Evolutionary conservation across 2,329 filamentous ascomycete genomes (phyloP), one percentile per base, ranked within the genome.

Genomic region (Tolypocladium cylindrosporum): DNA sequence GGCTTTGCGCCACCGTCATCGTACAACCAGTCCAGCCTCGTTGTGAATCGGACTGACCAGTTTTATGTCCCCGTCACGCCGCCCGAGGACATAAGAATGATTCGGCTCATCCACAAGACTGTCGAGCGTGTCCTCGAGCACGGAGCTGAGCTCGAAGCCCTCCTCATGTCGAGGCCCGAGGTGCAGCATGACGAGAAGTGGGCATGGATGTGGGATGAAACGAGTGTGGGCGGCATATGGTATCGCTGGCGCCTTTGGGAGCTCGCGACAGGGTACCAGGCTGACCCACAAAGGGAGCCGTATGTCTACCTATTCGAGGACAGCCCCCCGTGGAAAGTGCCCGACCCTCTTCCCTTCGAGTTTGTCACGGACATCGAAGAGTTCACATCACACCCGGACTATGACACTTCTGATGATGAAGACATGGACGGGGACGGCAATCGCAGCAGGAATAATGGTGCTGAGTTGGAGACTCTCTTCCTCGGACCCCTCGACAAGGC

Each of bases 171-270:
- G 55, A 81, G 90, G 21, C 84, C 89, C 0, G 85, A 91, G 57
- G 88, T 97, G 1, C 90, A 96, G 69, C 82, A 80, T 45, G 90
- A 96, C 60, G 90, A 96, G 70, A 91, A 88, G 63, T 97, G 93
- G 86, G 89, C 91, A 0, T 99, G 92, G 89, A 78, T 99, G 6
- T 99, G 90, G 87, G 88, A 97, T 70, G 82, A 91, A 24, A 82
- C 86, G 63, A 92, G 86, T 66, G 78, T 81, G 61, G 91, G 85
- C 34, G 93, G 88, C 19, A 83, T 95, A 19, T 99, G 92, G 82
- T 97, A 97, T 71, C 86, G 94, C 50, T 97, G 91, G 89, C 85
- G 90, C 51, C 69, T 97, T 51, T 97, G 92, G 89, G 86, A 94
- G 65, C 80, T 93, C 10, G 77, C 93, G n/a, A 91, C 89, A 1